Evolutionary conservation across 108 stramenopile species (phyloP).

Genomic region (Conticribra weissflogii): DNA sequence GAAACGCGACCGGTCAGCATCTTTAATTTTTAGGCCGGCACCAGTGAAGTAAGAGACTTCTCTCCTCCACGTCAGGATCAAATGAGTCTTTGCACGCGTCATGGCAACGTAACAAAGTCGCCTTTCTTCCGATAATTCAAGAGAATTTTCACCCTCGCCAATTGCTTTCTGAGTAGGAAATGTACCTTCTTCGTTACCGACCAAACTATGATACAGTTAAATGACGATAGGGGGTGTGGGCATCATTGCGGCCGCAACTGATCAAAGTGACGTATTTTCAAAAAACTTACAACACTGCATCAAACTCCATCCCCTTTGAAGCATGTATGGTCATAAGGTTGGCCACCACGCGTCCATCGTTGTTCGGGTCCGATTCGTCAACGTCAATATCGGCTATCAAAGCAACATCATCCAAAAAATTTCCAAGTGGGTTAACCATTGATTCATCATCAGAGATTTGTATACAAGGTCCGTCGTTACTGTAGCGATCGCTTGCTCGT

Average conservation of each 20-base stretch:
- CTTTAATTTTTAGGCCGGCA: constrained; percentile 35
- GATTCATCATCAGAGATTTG: constrained; percentile 9
- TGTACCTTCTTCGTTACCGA: constrained; percentile 87
- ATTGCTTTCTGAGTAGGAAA: constrained; percentile 67
- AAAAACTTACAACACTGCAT: constrained; percentile 73
- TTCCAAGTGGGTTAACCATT: constrained; percentile 53
- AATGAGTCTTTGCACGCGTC: constrained; percentile 88
- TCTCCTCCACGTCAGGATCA: constrained; percentile 83
- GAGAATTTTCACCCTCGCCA: constrained; percentile 62
- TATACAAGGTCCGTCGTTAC: constrained; percentile 57
- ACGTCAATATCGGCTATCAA: constrained; percentile 73
- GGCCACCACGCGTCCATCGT: constrained; percentile 57
- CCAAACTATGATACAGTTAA: constrained; percentile 35
- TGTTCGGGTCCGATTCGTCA: constrained; percentile 37
- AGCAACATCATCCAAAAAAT: constrained; percentile 82
- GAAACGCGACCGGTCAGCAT: constrained; percentile 69
- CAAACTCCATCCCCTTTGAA: constrained; percentile 93
- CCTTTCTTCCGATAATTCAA: constrained; percentile 82
- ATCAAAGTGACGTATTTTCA: background rate
- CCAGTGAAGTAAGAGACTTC: constrained; percentile 63
- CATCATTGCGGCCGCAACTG: background rate
- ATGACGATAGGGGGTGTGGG: background rate
- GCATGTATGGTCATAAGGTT: constrained; percentile 92
- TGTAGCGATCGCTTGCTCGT: constrained; percentile 64
- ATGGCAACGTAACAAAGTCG: constrained; percentile 93